These are phyloP conservation scores for Gossypium davidsonii DNA, from an alignment of 441 rosid species.

Conservation along the genomic window DNA sequence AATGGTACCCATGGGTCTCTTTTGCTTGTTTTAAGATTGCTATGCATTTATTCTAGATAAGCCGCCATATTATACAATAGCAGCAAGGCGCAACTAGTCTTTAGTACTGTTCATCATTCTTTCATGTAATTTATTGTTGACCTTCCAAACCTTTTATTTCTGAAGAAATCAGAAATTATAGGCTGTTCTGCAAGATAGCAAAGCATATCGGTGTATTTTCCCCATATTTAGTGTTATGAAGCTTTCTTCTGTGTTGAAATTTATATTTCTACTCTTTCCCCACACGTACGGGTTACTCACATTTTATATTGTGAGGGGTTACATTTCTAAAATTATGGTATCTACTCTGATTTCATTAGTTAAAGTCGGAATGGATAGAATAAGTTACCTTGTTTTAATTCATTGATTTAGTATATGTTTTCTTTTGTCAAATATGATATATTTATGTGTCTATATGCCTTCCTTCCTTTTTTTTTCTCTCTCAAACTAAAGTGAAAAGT, in stretches of 20 bases:
- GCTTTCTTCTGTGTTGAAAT: not conserved
- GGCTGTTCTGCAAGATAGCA: not conserved
- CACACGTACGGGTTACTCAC: not conserved
- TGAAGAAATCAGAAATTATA: not conserved
- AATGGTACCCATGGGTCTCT: not conserved
- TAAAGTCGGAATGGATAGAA: not conserved
- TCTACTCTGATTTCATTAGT: not conserved
- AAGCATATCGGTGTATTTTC: not conserved
- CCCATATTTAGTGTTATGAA: not conserved
- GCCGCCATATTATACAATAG: not conserved
- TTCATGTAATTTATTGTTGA: not conserved
- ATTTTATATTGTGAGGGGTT: not conserved
- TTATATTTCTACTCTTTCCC: not conserved
- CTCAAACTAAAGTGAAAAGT: not conserved
- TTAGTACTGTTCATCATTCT: not conserved
- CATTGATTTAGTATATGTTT: not conserved
- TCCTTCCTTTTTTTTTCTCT: too few relatives aligned
- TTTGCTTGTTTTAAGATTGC: not conserved
- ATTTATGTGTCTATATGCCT: not conserved
- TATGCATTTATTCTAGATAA: not conserved
- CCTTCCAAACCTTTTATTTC: not conserved
- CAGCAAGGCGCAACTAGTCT: not conserved
- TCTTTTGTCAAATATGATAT: not conserved
- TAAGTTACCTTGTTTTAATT: not conserved
- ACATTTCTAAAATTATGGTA: not conserved